Percentiles rank a stretch among this genome's conserved stretches.
These are phyloP conservation scores for Diatrype stigma DNA, from an alignment of 2,329 filamentous ascomycete genomes.

Conservation along the genomic window DNA sequence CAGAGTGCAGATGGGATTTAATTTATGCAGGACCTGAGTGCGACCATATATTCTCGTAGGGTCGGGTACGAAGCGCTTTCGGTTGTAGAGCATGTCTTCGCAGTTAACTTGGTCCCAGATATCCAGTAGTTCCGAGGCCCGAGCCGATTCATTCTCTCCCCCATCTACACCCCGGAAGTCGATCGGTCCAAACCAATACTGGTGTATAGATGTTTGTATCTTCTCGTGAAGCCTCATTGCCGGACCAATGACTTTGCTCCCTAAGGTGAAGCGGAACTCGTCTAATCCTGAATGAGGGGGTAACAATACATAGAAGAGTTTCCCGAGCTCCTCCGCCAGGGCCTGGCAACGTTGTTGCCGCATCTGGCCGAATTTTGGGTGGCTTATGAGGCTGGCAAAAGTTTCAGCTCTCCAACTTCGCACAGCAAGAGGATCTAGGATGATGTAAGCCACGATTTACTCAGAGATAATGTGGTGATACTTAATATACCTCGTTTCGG, in stretches of 20 bases:
- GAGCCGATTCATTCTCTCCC: background rate
- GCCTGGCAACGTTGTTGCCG: background rate
- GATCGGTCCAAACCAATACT: background rate
- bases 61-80: background rate
- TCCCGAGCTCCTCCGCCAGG: background rate
- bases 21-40: background rate
- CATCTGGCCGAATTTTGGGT: background rate
- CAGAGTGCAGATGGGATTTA: slow-evolving; percentile 1
- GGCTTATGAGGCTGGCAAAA: background rate
- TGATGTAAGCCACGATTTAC: background rate
- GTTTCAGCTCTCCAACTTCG: background rate
- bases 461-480: background rate
- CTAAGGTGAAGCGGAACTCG: background rate
- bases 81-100: background rate
- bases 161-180: background rate
- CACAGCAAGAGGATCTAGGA: background rate
- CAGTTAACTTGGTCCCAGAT: background rate
- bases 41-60: background rate
- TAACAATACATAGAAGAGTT: background rate
- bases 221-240: background rate
- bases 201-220: background rate
- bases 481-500: background rate
- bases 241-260: background rate
- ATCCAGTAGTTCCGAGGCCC: background rate
- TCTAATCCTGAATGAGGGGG: background rate